Evolutionary conservation across 108 stramenopile species (phyloP).

Genomic region (Skeletonema marinoi): DNA sequence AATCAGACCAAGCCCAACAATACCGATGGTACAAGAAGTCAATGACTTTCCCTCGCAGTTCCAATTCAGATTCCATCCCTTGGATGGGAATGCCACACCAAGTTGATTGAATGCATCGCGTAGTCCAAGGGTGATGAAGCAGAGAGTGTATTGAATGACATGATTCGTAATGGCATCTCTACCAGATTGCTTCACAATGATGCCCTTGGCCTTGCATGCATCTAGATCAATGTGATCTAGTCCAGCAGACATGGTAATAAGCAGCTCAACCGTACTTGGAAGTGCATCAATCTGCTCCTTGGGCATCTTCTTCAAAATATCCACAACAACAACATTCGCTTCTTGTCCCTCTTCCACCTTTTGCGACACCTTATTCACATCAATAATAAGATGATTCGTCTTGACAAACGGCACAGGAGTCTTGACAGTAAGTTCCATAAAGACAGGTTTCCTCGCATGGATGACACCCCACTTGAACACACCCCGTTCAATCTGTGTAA

Average conservation of each 20-base stretch:
- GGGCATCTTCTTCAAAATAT: slow-evolving; percentile 52
- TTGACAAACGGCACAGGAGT: slow-evolving; percentile 47
- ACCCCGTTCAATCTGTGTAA: slow-evolving; percentile 59
- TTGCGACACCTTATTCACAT: slow-evolving; percentile 26
- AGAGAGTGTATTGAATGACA: slow-evolving; percentile 56
- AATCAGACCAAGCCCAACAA: slow-evolving; percentile 66
- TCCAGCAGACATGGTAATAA: slow-evolving; percentile 65
- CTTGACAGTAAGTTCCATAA: slow-evolving; percentile 38
- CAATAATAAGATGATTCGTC: slow-evolving; percentile 31
- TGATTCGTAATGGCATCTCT: slow-evolving; percentile 54
- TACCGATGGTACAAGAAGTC: slow-evolving; percentile 44
- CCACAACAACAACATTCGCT: slow-evolving; percentile 51
- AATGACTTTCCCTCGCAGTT: slow-evolving; percentile 58
- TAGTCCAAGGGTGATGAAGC: slow-evolving; percentile 57
- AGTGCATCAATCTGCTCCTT: slow-evolving; percentile 47
- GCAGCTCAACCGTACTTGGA: slow-evolving; percentile 46
- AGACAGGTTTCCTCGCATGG: slow-evolving; percentile 54
- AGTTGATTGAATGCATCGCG: slow-evolving; percentile 56
- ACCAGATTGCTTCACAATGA: slow-evolving; percentile 55
- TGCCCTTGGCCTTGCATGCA: slow-evolving; percentile 50
- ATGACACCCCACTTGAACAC: slow-evolving; percentile 68
- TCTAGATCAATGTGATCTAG: slow-evolving; percentile 64
- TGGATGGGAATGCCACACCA: slow-evolving; percentile 65
- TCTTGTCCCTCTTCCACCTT: slow-evolving; percentile 2
- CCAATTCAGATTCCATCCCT: slow-evolving; percentile 62